Evolutionary conservation across 371 early-diverging fungal species (phyloP), one percentile per base, ranked within the genome.

Genomic region (Mucor racemosus): DNA sequence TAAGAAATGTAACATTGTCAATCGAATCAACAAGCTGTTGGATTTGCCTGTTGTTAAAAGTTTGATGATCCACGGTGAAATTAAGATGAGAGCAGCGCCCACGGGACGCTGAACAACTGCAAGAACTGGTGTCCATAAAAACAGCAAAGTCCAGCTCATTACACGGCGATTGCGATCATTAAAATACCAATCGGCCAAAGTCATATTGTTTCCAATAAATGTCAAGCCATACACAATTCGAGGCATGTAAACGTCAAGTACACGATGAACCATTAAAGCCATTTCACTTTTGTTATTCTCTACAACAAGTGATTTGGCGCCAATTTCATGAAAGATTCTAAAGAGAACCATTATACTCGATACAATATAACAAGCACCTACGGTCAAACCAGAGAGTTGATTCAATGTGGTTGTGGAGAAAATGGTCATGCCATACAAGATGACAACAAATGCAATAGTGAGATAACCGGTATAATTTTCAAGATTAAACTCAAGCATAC

Each of bases 81-180:
- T 59, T 1, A 81, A 38, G 3, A 84, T 17, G 7, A 76, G 55
- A 5, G 69, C 10, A 19, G 70, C 63, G 10, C 73, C 78, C 1
- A 81, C 55, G 0, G 82, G 82, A 36, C 73, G 72, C 9, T 84
- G 84, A 1, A 84, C 58, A 38, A 79, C 68, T 2, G 79, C 77
- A 21, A 84, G 62, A 33, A 71, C 44, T 2, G 65, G 60, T 46
- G 71, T 77, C 71, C 71, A 69, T 5, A 73, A 19, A 11, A 71
- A 66, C 4, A 77, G 41, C 0, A 64, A 15, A 1, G 62, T 9
- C 76, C 77, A 74, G 8, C 40, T 39, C 7, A 46, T n/a, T n/a
- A 21, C 26, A 50, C 26, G 26, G 17, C 50, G 50, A 13, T n/a
- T 11, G 10, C 50, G 58, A 38, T 11, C 14, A 26, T 58, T 26